Percentiles rank a stretch among this genome's conserved stretches.
Conservation (phyloP, 2,329 filamentous ascomycete species). For the Neurospora sp. region DNA sequence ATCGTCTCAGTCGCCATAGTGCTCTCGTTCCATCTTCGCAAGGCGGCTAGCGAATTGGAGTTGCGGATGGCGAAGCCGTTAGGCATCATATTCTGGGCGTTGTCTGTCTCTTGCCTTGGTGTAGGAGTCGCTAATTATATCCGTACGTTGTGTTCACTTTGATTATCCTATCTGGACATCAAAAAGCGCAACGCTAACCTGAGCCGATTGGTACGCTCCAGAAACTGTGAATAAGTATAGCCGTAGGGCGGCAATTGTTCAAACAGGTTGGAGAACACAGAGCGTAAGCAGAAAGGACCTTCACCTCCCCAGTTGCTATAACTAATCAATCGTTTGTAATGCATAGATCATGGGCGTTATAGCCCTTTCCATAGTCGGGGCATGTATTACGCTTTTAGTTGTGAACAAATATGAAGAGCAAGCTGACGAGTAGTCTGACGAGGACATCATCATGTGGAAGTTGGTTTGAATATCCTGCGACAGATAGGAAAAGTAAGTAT, state of each 20-base stretch:
- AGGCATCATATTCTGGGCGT: conserved; percentile 77
- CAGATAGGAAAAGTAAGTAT: not conserved
- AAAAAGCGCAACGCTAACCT: not conserved
- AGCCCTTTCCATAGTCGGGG: conserved; percentile 52
- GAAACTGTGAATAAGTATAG: conserved; percentile 73
- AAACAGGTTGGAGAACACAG: conserved; percentile 90
- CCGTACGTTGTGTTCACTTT: conserved; percentile 33
- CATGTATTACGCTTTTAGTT: conserved; percentile 54
- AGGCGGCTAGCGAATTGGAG: conserved; percentile 60
- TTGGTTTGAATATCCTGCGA: not conserved
- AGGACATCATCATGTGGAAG: not conserved
- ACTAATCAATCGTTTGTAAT: not conserved
- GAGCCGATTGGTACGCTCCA: conserved; percentile 15
- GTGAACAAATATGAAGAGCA: conserved; percentile 29
- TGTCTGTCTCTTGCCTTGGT: conserved; percentile 66
- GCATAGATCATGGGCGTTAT: conserved; percentile 51
- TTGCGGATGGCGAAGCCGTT: conserved; percentile 70
- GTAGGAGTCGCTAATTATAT: conserved; percentile 84
- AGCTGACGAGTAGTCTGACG: conserved; percentile 7
- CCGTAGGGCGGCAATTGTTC: conserved; percentile 69
- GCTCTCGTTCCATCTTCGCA: conserved; percentile 83
- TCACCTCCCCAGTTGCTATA: not conserved
- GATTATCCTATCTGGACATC: not conserved
- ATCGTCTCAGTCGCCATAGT: conserved; percentile 85
- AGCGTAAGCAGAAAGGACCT: conserved; percentile 40